Conservation (phyloP, 441 rosid genomes). For the Dalechampia spathulata region DNA sequence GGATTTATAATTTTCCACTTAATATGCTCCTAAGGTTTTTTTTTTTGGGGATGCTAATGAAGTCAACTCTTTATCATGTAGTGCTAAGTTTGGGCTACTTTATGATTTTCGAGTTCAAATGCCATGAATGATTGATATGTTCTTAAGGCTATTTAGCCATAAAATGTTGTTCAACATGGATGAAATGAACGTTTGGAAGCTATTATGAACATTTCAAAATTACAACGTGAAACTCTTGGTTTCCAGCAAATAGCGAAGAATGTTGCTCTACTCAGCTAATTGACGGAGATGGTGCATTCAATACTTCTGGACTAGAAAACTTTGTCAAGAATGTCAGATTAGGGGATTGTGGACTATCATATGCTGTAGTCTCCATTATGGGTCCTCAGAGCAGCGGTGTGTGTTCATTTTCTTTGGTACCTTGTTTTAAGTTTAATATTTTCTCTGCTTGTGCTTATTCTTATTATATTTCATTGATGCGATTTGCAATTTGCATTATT, state of each 20-base stretch:
- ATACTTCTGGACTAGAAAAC: slow-evolving; percentile 54
- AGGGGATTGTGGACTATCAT: slow-evolving; percentile 84
- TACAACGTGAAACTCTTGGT: slow-evolving; percentile 7
- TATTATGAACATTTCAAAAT: slow-evolving; percentile 7
- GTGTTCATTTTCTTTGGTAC: slow-evolving; percentile 16
- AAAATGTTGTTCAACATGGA: no score
- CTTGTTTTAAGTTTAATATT: no score
- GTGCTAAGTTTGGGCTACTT: neutral
- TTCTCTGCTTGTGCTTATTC: no score
- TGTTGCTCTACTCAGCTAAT: slow-evolving; percentile 85
- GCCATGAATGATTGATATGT: neutral
- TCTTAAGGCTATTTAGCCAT: neutral
- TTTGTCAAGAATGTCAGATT: slow-evolving; percentile 74
- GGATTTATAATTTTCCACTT: no score
- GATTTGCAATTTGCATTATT: no score
- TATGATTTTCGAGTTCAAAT: neutral
- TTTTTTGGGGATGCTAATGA: neutral
- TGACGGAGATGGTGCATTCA: slow-evolving; percentile 85
- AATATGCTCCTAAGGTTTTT: no score
- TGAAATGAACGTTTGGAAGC: slow-evolving; percentile 7
- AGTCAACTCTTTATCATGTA: no score
- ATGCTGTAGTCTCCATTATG: slow-evolving; percentile 97
- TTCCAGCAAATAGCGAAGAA: slow-evolving; percentile 32
- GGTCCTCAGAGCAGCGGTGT: slow-evolving; percentile 99
- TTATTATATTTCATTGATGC: no score